A percentile compares a stretch with the other conserved stretches of the same genome.
Conservation (phyloP, 2,329 filamentous ascomycete species). For the Immersiporthe knoxdaviesiana region DNA sequence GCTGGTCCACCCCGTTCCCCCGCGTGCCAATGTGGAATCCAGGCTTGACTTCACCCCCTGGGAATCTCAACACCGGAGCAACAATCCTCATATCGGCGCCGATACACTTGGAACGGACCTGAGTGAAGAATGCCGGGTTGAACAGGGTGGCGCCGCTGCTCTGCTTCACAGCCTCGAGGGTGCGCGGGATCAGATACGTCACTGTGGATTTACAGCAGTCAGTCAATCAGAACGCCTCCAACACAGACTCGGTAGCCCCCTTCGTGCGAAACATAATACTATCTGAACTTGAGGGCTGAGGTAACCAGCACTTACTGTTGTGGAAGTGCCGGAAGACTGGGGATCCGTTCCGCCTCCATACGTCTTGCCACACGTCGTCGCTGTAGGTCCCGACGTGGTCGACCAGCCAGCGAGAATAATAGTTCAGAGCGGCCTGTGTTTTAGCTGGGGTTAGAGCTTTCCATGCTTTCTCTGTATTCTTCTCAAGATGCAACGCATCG, state of each 20-base stretch:
- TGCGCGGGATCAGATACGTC: conserved; percentile 46
- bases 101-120: conserved; percentile 8
- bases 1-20: conserved; percentile 21
- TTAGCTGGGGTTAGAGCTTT: neutral
- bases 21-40: conserved; percentile 22
- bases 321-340: conserved; percentile 56
- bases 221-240: neutral
- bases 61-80: conserved; percentile 22
- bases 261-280: neutral
- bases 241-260: neutral
- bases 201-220: neutral
- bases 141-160: conserved; percentile 46
- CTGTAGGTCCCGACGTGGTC: conserved; percentile 45
- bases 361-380: conserved; percentile 48
- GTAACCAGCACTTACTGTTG: conserved; percentile 12
- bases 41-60: conserved; percentile 22
- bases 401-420: conserved; percentile 48
- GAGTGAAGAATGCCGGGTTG: conserved; percentile 50
- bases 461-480: neutral
- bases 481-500: neutral
- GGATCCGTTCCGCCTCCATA: conserved; percentile 49
- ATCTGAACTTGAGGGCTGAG: neutral
- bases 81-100: conserved; percentile 11
- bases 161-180: conserved; percentile 44
- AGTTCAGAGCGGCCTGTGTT: conserved; percentile 44